These are phyloP conservation scores for Fraxinus cuspidata DNA, from an alignment of 257 asterid genomes.

Conservation along the genomic window DNA sequence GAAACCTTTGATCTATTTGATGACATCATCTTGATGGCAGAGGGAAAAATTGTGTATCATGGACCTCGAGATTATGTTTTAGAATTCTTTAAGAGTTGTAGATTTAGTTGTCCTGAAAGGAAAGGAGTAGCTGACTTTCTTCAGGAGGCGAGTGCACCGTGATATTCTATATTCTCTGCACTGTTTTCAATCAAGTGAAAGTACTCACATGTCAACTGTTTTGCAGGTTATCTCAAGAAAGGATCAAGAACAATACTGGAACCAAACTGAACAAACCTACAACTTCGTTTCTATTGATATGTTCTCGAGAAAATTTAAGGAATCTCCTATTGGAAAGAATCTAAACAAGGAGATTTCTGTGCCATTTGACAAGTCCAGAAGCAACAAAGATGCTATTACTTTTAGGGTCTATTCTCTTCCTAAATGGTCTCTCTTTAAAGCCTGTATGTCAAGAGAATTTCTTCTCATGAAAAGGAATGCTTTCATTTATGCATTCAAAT, in stretches of 20 bases:
- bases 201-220: not conserved
- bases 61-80: conserved; percentile 34
- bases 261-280: conserved; percentile 26
- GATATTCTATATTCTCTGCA: not conserved
- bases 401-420: conserved; percentile 37
- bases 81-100: conserved; percentile 39
- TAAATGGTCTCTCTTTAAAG: conserved; percentile 45
- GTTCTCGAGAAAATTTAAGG: conserved; percentile 36
- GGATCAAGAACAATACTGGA: conserved; percentile 53
- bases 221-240: conserved; percentile 45
- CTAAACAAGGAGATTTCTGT: conserved; percentile 38
- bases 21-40: conserved; percentile 45
- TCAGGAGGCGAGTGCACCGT: conserved; percentile 40
- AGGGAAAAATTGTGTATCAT: conserved; percentile 46
- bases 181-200: not conserved
- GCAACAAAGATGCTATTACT: conserved; percentile 35
- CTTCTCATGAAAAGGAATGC: conserved; percentile 54
- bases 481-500: conserved; percentile 44
- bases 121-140: conserved; percentile 47
- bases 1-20: conserved; percentile 50
- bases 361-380: conserved; percentile 35
- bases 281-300: conserved; percentile 35
- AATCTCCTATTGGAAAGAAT: conserved; percentile 32
- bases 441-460: conserved; percentile 50
- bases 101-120: conserved; percentile 50